Base-by-base conservation (phyloP, 106 monocot genomes). In the Acorus gramineus region DNA sequence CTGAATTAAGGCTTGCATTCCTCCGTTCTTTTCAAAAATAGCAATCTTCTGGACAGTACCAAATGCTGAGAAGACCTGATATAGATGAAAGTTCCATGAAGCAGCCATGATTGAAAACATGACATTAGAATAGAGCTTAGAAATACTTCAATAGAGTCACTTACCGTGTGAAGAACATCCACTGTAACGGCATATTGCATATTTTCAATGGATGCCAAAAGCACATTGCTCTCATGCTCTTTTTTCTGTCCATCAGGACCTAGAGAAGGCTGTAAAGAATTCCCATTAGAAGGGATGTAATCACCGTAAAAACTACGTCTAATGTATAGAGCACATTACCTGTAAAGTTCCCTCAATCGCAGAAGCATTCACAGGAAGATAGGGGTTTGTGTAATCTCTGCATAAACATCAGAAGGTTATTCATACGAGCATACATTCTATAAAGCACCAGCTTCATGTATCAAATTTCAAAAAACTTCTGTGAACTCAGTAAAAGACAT, bases 331-430 rank as follows among this genome's bases (percentile, higher is more conserved):
- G 52, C 49, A 28, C 4, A 51, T 10, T 61, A 93, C 93, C 85
- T 93, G 93, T 53, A 80, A 49, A 46, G 76, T 76, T 56, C 82
- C 83, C 68, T 89, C 93, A 49, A 89, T 79, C 13, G 93, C 93
- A 55, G 93, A 82, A 46, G 89, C 72, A 62, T 86, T 86, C 11
- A 94, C 93, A 71, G 93, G 93, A 71, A 89, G 86, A 68, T 89
- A 89, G 14, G 89, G 93, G 61, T 89, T 94, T 12, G 89, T 94
- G 71, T 94, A 94, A 74, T 94, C 93, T 69, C 93, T 94, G 67
- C 56, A 59, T 0, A 81, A 76, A 6, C 6, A 73, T 42, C 11
- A 28, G 28, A 28, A 28, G 28, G 28, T 28, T 28, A 28, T 28
- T 28, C 28, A 28, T 28, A 28, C 28, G 0, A 28, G 28, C 28